A percentile compares a stretch with the other conserved stretches of the same genome.
Conservation (phyloP, 1,284 basidiomycete species). For the Cystobasidium slooffiae region DNA sequence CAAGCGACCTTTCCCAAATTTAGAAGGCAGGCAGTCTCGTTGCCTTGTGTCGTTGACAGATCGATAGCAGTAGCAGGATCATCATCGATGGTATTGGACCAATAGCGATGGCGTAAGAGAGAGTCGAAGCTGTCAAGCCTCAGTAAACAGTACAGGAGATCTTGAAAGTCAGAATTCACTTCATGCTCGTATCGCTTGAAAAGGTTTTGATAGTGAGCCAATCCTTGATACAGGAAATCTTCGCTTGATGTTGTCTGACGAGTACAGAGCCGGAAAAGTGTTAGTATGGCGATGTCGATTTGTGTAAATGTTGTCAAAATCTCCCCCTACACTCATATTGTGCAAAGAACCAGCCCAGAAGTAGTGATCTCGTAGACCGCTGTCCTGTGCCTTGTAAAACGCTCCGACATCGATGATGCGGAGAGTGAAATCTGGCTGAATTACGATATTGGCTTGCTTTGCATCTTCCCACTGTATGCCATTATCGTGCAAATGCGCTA, state of each 20-base stretch:
- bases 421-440: constrained; percentile 15
- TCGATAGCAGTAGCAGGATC: not conserved
- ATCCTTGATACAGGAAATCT: not conserved
- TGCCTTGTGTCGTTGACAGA: not conserved
- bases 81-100: not conserved
- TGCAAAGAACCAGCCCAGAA: not conserved
- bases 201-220: not conserved
- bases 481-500: constrained; percentile 9
- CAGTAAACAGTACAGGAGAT: not conserved
- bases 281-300: not conserved
- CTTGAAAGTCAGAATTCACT: not conserved
- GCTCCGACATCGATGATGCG: constrained; percentile 20
- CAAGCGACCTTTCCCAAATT: not conserved
- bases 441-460: constrained; percentile 13
- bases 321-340: not conserved
- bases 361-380: not conserved
- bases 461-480: constrained; percentile 12
- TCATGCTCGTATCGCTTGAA: not conserved
- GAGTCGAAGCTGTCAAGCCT: not conserved
- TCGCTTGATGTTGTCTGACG: not conserved
- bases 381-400: not conserved
- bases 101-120: not conserved
- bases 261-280: not conserved
- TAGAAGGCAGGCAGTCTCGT: not conserved
- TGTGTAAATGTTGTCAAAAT: not conserved